These are phyloP conservation scores for Suillus americanus DNA, from an alignment of 768 basidiomycete genomes.

Conservation along the genomic window DNA sequence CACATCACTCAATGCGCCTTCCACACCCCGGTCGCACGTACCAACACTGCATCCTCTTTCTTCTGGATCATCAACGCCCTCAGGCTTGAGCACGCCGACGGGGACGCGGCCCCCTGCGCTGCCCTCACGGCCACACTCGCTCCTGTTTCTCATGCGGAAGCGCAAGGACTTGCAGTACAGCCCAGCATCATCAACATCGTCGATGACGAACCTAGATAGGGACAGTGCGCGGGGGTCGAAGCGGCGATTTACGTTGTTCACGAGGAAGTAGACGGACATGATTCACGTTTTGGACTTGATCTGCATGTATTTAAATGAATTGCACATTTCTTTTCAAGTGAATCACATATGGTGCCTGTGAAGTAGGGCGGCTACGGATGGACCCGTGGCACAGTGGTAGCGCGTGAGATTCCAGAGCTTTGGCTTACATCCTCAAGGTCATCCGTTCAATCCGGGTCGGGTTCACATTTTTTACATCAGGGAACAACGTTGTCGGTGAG, in stretches of 20 bases:
- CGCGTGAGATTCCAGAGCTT: constrained; percentile 39
- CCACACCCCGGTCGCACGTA: constrained; percentile 22
- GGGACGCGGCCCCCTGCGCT: constrained; percentile 21
- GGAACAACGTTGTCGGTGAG: too few species aligned
- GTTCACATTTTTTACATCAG: constrained; percentile 29
- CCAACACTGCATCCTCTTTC: constrained; percentile 29
- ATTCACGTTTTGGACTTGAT: constrained; percentile 10
- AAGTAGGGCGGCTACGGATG: neutral
- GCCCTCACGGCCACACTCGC: constrained; percentile 27
- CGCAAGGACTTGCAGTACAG: constrained; percentile 20
- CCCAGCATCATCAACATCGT: constrained; percentile 28
- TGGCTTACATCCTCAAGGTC: constrained; percentile 38
- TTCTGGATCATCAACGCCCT: constrained; percentile 30
- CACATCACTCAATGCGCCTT: constrained; percentile 20
- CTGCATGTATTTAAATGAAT: constrained; percentile 17
- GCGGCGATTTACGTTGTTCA: constrained; percentile 31
- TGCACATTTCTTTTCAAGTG: neutral
- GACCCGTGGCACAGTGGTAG: constrained; percentile 41
- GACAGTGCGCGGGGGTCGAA: constrained; percentile 12
- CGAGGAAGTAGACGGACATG: constrained; percentile 26
- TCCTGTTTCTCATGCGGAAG: constrained; percentile 34
- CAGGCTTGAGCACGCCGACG: constrained; percentile 31
- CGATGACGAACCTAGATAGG: constrained; percentile 20
- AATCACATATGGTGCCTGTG: neutral
- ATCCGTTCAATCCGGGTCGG: constrained; percentile 48